These are phyloP conservation scores for Pisolithus tinctorius DNA, from an alignment of 768 basidiomycete genomes.

Conservation along the genomic window DNA sequence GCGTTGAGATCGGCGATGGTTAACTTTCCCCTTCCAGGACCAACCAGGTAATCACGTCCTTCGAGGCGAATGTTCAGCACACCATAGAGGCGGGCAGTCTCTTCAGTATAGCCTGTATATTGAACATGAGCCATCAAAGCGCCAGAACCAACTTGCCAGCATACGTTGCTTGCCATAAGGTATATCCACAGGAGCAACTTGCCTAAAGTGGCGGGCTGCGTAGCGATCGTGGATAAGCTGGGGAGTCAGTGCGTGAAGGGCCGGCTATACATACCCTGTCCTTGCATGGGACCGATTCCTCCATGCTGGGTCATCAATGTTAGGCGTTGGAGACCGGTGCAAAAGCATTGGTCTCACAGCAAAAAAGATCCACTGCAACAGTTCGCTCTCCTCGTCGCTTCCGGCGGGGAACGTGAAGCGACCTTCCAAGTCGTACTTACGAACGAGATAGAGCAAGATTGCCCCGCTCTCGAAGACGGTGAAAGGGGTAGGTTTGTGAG, in stretches of 20 bases:
- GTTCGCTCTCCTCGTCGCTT: constrained; percentile 56
- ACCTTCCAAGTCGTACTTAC: constrained; percentile 74
- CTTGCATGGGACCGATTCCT: constrained; percentile 85
- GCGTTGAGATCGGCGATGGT: constrained; percentile 70
- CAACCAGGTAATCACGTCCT: constrained; percentile 72
- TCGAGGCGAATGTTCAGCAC: constrained; percentile 76
- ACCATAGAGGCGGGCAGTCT: constrained; percentile 77
- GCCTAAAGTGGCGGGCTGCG: constrained; percentile 63
- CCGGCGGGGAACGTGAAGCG: constrained; percentile 63
- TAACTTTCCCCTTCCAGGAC: constrained; percentile 61
- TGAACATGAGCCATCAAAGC: not conserved
- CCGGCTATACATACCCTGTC: constrained; percentile 37
- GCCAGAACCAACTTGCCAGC: constrained; percentile 7
- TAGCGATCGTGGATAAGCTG: not conserved
- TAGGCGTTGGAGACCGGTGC: not conserved
- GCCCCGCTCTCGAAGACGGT: constrained; percentile 72
- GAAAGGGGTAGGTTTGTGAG: constrained; percentile 48
- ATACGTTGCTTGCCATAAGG: constrained; percentile 62
- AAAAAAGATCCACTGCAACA: constrained; percentile 86
- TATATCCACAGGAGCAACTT: constrained; percentile 58
- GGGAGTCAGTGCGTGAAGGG: not conserved
- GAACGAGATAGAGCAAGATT: constrained; percentile 75
- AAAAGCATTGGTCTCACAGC: constrained; percentile 35
- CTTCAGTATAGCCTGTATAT: constrained; percentile 61
- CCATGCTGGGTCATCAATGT: constrained; percentile 47